Evolutionary conservation across 1,139 yeast species (phyloP), one percentile per base, ranked within the genome.

Genomic region (Pichia kudriavzevii): DNA sequence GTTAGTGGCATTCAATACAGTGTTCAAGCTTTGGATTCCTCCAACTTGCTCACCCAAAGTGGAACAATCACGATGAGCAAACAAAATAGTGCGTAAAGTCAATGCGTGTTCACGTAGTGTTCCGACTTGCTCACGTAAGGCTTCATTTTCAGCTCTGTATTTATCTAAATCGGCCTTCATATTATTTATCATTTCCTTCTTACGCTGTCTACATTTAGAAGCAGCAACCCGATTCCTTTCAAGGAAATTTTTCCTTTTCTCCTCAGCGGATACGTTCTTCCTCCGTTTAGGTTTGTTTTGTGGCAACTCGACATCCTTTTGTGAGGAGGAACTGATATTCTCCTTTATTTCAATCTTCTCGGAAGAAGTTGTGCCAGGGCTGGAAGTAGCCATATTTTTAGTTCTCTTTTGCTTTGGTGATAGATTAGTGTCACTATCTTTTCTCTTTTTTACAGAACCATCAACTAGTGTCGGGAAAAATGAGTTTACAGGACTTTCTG

Each of bases 101-200:
- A 68, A 49, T n/a, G 82, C 61, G 46, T 77, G 83, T 32, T 76
- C 79, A 28, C 79, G 62, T 35, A 82, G 58, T 31, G 66, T 68
- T 14, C 64, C 60, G 9, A 79, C 72, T 43, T 82, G 83, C 3
- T 65, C 60, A 13, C 77, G 70, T 37, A 87, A 61, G 32, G 74
- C 75, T 26, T 80, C 72, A 58, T 84, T 87, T 39, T 88, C 93
- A 11, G 69, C 58, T 15, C 84, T 70, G 56, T 77, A 84, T 48
- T 72, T 79, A 22, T 67, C 68, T 57, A 72, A 67, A 53, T 87
- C 94, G 31, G 70, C 75, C 56, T 88, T 94, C 73, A 91, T 79
- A 47, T 79, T 81, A 40, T 75, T 79, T 28, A 85, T 72, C 67
- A 83, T 80, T 55, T 84, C 88, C 62, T 93, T 91, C 60, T 79